A percentile compares a stretch with the other conserved stretches of the same genome.
Conservation (phyloP, 345 rosid genomes). For the Orychophragmus violaceus region DNA sequence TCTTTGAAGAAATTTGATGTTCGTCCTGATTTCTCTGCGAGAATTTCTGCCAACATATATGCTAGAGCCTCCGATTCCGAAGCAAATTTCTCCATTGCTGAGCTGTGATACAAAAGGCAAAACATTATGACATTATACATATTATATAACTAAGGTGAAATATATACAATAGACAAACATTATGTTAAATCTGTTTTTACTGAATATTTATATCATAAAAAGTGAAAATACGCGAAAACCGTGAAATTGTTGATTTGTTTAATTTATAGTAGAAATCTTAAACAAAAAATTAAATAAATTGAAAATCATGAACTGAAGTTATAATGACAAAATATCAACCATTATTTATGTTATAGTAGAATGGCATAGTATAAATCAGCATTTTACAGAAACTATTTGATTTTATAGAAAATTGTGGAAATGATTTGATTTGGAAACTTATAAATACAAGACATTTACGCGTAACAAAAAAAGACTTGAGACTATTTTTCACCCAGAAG, state of each 20-base stretch:
- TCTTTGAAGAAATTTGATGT: constrained; percentile 51
- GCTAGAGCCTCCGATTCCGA: constrained; percentile 57
- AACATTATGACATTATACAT: neutral
- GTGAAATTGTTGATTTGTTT: neutral
- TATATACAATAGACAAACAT: too few species aligned
- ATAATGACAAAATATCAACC: neutral
- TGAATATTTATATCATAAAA: neutral
- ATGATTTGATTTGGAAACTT: neutral
- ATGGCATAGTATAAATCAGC: neutral
- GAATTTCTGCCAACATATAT: constrained; percentile 47
- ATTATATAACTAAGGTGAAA: neutral
- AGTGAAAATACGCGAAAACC: neutral
- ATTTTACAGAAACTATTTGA: neutral
- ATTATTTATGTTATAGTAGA: neutral
- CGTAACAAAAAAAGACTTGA: neutral
- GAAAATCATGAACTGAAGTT: neutral
- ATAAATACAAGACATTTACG: too few species aligned
- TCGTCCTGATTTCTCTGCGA: constrained; percentile 58
- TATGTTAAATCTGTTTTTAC: too few species aligned
- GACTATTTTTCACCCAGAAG: neutral
- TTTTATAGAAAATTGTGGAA: neutral
- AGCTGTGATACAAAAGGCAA: constrained; percentile 31
- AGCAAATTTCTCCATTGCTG: constrained; percentile 61
- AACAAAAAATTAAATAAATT: neutral
- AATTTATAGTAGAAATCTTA: neutral